phyloP scores from a whole-genome alignment of 352 stramenopile species.

The Phytopythium boreale region DNA sequence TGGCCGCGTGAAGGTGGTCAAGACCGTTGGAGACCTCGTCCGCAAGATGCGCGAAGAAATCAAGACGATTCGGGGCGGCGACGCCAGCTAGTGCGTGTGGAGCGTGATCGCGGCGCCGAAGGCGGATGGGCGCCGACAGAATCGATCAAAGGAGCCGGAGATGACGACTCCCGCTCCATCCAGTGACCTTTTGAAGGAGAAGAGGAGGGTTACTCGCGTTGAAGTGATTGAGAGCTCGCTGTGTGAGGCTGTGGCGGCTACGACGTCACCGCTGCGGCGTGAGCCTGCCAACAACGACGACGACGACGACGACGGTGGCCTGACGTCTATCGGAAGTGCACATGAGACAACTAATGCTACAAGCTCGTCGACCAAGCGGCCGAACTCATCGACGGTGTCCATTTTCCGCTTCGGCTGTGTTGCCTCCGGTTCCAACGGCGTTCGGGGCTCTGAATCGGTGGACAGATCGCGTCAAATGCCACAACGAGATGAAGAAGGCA shows the following conservation, averaged over 20 bases:
- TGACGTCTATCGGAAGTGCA: no score
- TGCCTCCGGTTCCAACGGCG: no score
- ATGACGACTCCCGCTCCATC: neutral
- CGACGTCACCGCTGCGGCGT: neutral
- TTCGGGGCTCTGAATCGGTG: neutral
- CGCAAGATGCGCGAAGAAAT: conserved; percentile 58
- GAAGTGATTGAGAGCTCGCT: neutral
- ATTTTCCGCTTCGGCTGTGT: neutral
- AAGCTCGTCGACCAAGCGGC: neutral
- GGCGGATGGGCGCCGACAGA: neutral
- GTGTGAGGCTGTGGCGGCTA: no score
- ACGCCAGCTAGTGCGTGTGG: conserved; percentile 1
- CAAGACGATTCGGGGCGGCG: conserved; percentile 9
- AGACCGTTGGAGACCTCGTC: conserved; percentile 39
- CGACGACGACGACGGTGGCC: neutral
- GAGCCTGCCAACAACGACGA: neutral
- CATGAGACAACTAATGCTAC: no score
- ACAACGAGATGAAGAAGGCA: neutral
- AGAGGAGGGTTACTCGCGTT: neutral
- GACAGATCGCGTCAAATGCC: neutral
- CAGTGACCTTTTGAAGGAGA: neutral
- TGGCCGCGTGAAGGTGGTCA: conserved; percentile 65
- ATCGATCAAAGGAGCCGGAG: neutral
- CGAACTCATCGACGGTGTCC: neutral
- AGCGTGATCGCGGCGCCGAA: neutral